Evolutionary conservation across 1,284 basidiomycete species (phyloP).

Genomic region (Schizophyllum commune): DNA sequence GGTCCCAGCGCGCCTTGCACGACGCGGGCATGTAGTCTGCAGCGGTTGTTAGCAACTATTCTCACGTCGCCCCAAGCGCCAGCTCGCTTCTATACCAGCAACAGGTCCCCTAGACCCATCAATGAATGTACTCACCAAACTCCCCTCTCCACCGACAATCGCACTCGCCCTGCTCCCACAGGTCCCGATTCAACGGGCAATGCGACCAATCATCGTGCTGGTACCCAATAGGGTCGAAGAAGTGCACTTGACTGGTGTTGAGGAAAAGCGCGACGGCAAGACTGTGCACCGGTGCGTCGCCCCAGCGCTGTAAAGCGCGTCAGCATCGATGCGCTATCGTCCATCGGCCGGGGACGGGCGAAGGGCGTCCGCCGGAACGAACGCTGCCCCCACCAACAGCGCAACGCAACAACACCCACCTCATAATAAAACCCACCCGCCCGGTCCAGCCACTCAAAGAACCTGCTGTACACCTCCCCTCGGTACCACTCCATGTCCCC

Average conservation of each 20-base stretch:
- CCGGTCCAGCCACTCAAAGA: conserved; percentile 67
- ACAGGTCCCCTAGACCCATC: not conserved
- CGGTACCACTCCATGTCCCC: conserved; percentile 58
- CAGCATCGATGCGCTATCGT: not conserved
- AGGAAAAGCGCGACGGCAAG: conserved; percentile 65
- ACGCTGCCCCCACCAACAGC: no score
- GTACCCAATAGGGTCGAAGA: conserved; percentile 59
- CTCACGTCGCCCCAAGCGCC: no score
- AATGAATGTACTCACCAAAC: not conserved
- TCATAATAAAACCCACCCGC: conserved; percentile 78
- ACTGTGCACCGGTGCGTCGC: conserved; percentile 76
- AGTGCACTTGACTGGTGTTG: conserved; percentile 56
- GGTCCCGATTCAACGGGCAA: not conserved
- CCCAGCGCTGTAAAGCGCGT: conserved; percentile 47
- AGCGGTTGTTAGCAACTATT: not conserved
- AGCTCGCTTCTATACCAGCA: no score
- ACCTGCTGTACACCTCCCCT: conserved; percentile 57
- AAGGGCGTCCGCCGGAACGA: no score
- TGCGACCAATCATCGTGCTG: conserved; percentile 26
- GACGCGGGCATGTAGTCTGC: not conserved
- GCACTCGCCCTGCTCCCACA: not conserved
- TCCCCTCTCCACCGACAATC: not conserved
- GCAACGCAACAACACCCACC: conserved; percentile 23
- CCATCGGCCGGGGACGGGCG: not conserved
- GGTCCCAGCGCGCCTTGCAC: not conserved